phyloP scores from a whole-genome alignment of 306 rosid species.

The Rosa rugosa region DNA sequence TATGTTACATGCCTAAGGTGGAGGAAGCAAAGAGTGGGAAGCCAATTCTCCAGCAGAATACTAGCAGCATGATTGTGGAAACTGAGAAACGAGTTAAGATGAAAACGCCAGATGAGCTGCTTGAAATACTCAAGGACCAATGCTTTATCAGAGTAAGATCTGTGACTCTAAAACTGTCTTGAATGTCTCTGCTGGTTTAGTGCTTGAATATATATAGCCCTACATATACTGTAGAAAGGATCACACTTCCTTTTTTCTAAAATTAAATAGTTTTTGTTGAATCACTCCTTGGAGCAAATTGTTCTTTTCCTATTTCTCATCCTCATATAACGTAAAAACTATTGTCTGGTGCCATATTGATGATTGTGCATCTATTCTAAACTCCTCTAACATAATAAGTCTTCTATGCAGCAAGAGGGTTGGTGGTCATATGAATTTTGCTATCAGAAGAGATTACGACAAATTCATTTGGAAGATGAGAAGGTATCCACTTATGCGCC shows the following conservation, averaged over 20 bases:
- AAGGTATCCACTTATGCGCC: conserved; percentile 50
- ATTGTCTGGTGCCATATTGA: neutral
- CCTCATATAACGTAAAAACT: neutral
- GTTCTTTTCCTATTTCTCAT: conserved; percentile 1
- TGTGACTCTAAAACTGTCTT: conserved; percentile 18
- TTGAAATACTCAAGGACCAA: conserved; percentile 71
- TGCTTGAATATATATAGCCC: too few species aligned
- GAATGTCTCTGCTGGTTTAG: conserved; percentile 1
- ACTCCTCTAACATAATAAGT: conserved; percentile 8
- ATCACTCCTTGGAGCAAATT: neutral
- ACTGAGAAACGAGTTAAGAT: conserved; percentile 68
- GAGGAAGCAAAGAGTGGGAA: conserved; percentile 71
- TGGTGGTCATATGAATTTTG: conserved; percentile 99
- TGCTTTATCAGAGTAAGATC: conserved; percentile 75
- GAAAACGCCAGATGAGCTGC: conserved; percentile 95
- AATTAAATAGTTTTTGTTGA: neutral
- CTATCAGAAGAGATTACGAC: conserved; percentile 70
- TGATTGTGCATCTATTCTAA: neutral
- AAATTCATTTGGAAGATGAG: conserved; percentile 83
- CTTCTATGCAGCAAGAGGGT: conserved; percentile 85
- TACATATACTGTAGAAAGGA: neutral
- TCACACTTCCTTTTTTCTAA: neutral
- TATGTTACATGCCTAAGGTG: conserved; percentile 87
- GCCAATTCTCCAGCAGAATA: conserved; percentile 59
- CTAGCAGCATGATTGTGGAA: conserved; percentile 83